phyloP scores from a whole-genome alignment of 2,329 filamentous ascomycete genomes.

The Colletotrichum tabaci region DNA sequence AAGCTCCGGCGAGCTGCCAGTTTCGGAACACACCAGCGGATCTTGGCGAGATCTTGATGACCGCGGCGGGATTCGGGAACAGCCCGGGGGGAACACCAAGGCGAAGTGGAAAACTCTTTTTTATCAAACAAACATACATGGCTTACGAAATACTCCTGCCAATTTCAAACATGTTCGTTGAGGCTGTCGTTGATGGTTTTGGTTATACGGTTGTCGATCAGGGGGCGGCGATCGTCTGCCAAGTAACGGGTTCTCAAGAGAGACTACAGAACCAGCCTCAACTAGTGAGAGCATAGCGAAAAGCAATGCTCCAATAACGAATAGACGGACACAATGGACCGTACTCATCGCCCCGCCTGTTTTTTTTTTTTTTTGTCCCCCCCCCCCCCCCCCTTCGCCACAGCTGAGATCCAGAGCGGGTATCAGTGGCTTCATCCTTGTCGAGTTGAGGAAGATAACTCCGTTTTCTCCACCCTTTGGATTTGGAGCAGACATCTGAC shows the following conservation, averaged over 20 bases:
- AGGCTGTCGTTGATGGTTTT: background rate
- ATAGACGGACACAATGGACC: background rate
- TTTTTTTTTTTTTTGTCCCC: too few species aligned
- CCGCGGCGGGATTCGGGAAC: background rate
- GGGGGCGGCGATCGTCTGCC: background rate
- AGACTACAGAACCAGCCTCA: background rate
- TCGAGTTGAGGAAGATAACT: background rate
- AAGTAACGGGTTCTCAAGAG: background rate
- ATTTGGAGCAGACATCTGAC: constrained; percentile 19
- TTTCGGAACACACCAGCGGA: background rate
- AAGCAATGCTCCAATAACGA: too few species aligned
- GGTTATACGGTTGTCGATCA: background rate
- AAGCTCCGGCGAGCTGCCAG: background rate
- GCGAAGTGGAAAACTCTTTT: background rate
- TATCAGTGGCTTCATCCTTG: background rate
- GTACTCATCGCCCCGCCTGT: background rate
- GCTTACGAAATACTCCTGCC: background rate
- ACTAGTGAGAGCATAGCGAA: background rate
- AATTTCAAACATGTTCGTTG: background rate
- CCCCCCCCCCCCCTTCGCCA: too few species aligned
- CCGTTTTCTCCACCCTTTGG: background rate
- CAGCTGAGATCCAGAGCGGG: background rate
- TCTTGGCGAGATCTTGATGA: background rate
- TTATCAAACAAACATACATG: too few species aligned
- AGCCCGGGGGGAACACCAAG: background rate